Percentiles rank a stretch among this genome's conserved stretches.
Conservation (phyloP, 805 yeast species). For the Starmerella etchellsii region DNA sequence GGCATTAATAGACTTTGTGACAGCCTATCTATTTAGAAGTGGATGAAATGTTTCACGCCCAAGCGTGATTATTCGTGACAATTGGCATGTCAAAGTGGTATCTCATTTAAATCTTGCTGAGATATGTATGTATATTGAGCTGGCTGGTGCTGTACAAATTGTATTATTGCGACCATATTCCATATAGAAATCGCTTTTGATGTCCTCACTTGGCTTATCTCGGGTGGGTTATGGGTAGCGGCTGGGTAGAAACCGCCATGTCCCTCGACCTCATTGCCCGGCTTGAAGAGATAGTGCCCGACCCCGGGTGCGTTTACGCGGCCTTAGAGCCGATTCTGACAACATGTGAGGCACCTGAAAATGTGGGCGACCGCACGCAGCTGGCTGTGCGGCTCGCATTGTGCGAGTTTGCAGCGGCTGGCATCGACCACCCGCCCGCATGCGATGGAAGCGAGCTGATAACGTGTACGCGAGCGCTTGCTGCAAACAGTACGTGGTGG, state of each 20-base stretch:
- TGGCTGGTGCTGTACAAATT: too few relatives aligned
- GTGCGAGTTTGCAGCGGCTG: slow-evolving; percentile 26
- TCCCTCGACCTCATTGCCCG: slow-evolving; percentile 10
- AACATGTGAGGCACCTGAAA: slow-evolving; percentile 19
- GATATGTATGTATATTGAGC: too few relatives aligned
- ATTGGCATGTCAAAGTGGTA: too few relatives aligned
- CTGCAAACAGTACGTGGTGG: slow-evolving; percentile 45
- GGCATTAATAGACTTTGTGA: too few relatives aligned
- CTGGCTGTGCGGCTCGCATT: slow-evolving; percentile 22
- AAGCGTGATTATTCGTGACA: too few relatives aligned
- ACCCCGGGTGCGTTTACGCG: slow-evolving; percentile 20
- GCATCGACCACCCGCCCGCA: slow-evolving; percentile 20
- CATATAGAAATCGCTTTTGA: too few relatives aligned
- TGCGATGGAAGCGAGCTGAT: slow-evolving; percentile 14
- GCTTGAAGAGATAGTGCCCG: slow-evolving; percentile 17
- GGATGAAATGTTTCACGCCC: too few relatives aligned
- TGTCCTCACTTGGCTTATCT: too few relatives aligned
- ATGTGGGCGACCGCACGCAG: slow-evolving; percentile 16
- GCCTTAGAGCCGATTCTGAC: slow-evolving; percentile 22
- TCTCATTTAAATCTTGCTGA: too few relatives aligned
- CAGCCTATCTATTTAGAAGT: too few relatives aligned
- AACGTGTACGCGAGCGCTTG: slow-evolving; percentile 22
- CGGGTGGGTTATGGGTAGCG: too few relatives aligned
- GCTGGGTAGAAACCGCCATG: neutral
- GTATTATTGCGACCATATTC: too few relatives aligned